phyloP scores from a whole-genome alignment of 768 basidiomycete species.

The Pleurotus platypus region DNA sequence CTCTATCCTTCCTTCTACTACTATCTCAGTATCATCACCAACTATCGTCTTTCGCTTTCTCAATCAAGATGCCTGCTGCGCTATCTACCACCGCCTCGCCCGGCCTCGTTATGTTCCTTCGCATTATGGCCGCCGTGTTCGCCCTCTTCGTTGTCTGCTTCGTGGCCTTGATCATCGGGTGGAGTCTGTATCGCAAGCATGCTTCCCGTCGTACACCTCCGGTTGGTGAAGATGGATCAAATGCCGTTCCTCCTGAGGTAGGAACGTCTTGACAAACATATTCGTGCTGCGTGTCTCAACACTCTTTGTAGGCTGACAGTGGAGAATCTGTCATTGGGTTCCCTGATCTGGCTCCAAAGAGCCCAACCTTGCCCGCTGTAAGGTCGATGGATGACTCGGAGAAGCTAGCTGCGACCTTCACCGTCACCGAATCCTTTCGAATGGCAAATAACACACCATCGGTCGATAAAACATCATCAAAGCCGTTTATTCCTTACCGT shows the following conservation, averaged over 20 bases:
- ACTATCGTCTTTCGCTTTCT: too few relatives aligned
- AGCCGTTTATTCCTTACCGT: too few relatives aligned
- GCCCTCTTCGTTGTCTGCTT: neutral
- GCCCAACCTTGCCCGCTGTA: neutral
- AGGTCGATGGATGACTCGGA: neutral
- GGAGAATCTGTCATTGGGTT: neutral
- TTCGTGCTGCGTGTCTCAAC: too few relatives aligned
- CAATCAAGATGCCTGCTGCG: too few relatives aligned
- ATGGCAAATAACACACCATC: neutral
- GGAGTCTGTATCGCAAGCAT: neutral
- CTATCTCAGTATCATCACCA: too few relatives aligned
- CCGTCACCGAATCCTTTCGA: neutral
- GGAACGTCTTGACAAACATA: too few relatives aligned
- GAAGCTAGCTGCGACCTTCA: neutral
- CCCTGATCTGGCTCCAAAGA: neutral
- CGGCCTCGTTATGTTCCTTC: neutral
- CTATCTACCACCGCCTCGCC: too few relatives aligned
- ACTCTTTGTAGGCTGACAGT: neutral
- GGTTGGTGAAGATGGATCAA: neutral
- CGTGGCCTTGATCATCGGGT: neutral
- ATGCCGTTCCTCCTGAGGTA: neutral
- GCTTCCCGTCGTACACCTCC: neutral
- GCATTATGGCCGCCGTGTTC: neutral
- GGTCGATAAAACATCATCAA: too few relatives aligned
- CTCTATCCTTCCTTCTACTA: too few relatives aligned